Conservation (phyloP, 1,284 basidiomycete genomes). For the Papiliotrema flavescens region DNA sequence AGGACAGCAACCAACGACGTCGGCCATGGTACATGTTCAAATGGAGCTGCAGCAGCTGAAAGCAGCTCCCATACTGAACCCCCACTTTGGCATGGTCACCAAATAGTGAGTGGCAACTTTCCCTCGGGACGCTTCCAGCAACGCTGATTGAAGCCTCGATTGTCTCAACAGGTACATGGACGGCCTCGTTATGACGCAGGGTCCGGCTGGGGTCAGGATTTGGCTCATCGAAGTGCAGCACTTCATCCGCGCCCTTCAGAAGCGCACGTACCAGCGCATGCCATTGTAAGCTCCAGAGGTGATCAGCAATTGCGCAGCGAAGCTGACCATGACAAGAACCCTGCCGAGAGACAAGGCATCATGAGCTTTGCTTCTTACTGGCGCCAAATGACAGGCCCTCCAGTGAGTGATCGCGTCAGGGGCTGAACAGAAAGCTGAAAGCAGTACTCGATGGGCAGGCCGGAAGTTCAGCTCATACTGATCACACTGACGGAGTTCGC, state of each 20-base stretch:
- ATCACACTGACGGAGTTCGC: conserved; percentile 32
- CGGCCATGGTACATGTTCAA: conserved; percentile 10
- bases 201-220: conserved; percentile 19
- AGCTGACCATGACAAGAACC: conserved; percentile 11
- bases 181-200: conserved; percentile 15
- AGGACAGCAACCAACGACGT: background rate
- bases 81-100: conserved; percentile 29
- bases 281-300: conserved; percentile 20
- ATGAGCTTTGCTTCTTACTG: conserved; percentile 29
- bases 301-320: background rate
- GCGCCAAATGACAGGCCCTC: conserved; percentile 22
- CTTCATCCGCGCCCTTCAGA: conserved; percentile 23
- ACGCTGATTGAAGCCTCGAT: conserved; percentile 22
- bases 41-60: conserved; percentile 26
- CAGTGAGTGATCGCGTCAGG: conserved; percentile 13
- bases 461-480: conserved; percentile 37
- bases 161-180: conserved; percentile 32
- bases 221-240: conserved; percentile 37
- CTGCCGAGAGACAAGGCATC: conserved; percentile 21
- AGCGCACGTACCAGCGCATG: conserved; percentile 23
- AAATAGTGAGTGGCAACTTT: conserved; percentile 23
- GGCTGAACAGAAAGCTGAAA: background rate
- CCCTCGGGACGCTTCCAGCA: background rate
- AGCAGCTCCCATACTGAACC: conserved; percentile 30
- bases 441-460: conserved; percentile 32